These are phyloP conservation scores for Hortiboletus campestris DNA, from an alignment of 768 basidiomycete species.

Conservation along the genomic window DNA sequence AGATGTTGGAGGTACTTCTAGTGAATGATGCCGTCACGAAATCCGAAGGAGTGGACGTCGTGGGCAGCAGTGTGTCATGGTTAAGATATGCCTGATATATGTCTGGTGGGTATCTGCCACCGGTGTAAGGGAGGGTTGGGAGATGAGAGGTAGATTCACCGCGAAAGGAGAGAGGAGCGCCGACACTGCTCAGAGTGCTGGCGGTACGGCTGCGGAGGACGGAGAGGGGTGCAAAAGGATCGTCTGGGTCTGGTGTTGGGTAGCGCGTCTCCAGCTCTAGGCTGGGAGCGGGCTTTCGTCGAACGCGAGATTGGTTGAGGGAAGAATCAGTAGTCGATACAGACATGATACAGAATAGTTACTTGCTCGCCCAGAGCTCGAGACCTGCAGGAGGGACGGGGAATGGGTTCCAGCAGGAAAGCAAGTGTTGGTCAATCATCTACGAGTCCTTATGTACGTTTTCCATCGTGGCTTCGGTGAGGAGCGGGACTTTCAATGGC, in stretches of 20 bases:
- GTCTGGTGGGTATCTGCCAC: constrained; percentile 33
- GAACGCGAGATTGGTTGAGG: constrained; percentile 25
- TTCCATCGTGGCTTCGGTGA: constrained; percentile 37
- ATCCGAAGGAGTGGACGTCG: constrained; percentile 10
- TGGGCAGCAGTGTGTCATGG: constrained; percentile 9
- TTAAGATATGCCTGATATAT: constrained; percentile 29
- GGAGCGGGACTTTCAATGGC: constrained; percentile 24
- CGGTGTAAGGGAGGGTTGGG: constrained; percentile 31
- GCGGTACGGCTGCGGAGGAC: constrained; percentile 60
- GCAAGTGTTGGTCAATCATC: constrained; percentile 8
- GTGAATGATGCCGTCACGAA: constrained; percentile 21
- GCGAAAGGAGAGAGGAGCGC: constrained; percentile 29
- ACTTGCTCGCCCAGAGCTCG: constrained; percentile 10
- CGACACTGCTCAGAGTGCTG: constrained; percentile 34
- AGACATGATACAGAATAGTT: constrained; percentile 32
- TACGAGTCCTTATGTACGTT: constrained; percentile 29
- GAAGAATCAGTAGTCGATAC: constrained; percentile 27
- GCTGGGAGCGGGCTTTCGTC: constrained; percentile 57
- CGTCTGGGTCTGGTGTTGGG: constrained; percentile 63
- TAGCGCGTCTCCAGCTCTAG: constrained; percentile 54
- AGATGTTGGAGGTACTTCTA: constrained; percentile 23
- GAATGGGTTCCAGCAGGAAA: constrained; percentile 19
- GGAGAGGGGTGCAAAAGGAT: constrained; percentile 70
- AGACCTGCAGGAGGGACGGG: constrained; percentile 12
- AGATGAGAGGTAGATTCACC: constrained; percentile 32